Conservation (phyloP, 2,329 filamentous ascomycete species). For the Fusarium illudens region DNA sequence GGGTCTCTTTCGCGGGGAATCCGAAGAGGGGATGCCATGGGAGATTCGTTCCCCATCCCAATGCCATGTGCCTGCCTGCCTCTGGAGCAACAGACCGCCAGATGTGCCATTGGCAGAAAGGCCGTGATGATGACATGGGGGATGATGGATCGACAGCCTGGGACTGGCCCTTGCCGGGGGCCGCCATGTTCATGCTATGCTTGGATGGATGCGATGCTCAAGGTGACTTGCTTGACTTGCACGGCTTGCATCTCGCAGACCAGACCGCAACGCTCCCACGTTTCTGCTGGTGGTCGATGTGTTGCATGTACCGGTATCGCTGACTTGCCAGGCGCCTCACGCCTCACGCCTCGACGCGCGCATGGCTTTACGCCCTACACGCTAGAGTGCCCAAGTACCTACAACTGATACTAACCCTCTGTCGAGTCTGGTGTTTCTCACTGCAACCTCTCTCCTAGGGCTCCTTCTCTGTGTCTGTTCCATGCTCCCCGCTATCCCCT, state of each 20-base stretch:
- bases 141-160: conserved; percentile 22
- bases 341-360: not conserved
- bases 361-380: conserved; percentile 7
- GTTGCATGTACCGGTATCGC: not conserved
- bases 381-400: not conserved
- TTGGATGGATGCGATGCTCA: too few species aligned
- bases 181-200: not conserved
- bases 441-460: not conserved
- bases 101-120: not conserved
- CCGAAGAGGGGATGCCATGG: conserved; percentile 8
- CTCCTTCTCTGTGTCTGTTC: not conserved
- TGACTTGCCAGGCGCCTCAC: conserved; percentile 12
- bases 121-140: conserved; percentile 25
- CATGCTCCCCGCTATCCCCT: not conserved
- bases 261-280: conserved; percentile 29
- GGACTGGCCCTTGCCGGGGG: not conserved
- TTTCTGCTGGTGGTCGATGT: conserved; percentile 5
- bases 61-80: not conserved
- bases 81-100: not conserved
- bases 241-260: not conserved
- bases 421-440: conserved; percentile 7
- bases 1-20: conserved; percentile 1
- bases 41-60: not conserved
- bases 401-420: too few species aligned
- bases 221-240: too few species aligned